phyloP scores from a whole-genome alignment of 2,329 filamentous ascomycete species.

The Sporothrix humicola region DNA sequence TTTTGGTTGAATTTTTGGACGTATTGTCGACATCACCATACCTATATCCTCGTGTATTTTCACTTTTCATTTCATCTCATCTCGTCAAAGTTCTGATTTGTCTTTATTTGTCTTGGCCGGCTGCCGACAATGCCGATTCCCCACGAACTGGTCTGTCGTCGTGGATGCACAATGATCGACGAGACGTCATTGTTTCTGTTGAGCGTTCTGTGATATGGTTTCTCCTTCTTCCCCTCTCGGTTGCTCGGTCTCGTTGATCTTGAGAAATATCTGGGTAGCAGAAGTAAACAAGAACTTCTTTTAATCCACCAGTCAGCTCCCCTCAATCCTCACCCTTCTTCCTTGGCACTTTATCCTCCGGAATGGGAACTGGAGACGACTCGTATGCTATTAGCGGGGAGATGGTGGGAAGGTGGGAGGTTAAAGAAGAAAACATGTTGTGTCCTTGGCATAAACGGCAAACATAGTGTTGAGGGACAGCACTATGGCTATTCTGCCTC shows the following conservation, averaged over 20 bases:
- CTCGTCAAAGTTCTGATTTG: neutral
- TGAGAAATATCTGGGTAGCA: neutral
- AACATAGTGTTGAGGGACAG: neutral
- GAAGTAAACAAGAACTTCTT: neutral
- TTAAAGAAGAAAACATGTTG: neutral
- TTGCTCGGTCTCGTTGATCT: neutral
- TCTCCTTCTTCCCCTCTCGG: neutral
- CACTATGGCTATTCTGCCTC: slow-evolving; percentile 3
- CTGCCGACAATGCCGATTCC: neutral
- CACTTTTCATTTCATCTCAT: neutral
- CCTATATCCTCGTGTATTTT: neutral
- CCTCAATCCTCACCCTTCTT: neutral
- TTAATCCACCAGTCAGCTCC: slow-evolving; percentile 9
- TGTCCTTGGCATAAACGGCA: neutral
- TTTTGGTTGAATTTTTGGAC: neutral
- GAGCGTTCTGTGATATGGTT: too few species aligned
- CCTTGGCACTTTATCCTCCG: slow-evolving; percentile 18
- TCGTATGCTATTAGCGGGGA: slow-evolving; percentile 7
- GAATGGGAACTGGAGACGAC: slow-evolving; percentile 8
- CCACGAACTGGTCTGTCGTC: neutral
- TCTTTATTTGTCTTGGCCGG: slow-evolving; percentile 7
- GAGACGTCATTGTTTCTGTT: neutral
- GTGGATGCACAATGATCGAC: neutral
- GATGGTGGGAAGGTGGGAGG: neutral
- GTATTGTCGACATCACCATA: neutral